A percentile compares a stretch with the other conserved stretches of the same genome.
Conservation (phyloP, 768 basidiomycete species). For the Dictyophora rubrovolvata region DNA sequence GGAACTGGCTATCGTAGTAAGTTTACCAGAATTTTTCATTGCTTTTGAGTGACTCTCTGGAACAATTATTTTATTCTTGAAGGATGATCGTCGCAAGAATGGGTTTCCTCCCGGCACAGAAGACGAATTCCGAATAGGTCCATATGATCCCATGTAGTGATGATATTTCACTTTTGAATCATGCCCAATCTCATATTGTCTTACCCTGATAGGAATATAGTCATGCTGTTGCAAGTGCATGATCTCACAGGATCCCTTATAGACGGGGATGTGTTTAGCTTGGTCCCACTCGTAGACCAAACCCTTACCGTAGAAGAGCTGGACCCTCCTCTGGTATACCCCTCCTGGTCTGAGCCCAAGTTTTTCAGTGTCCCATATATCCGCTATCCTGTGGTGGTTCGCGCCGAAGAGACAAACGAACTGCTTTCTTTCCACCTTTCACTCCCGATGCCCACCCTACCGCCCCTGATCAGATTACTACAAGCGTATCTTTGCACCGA, state of each 20-base stretch:
- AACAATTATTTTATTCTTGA: neutral
- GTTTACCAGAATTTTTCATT: slow-evolving; percentile 8
- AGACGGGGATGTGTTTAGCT: neutral
- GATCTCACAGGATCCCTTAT: slow-evolving; percentile 2
- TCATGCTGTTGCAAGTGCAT: neutral
- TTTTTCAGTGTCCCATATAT: neutral
- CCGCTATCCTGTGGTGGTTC: slow-evolving; percentile 3
- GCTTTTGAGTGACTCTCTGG: neutral
- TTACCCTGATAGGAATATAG: neutral
- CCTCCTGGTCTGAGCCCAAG: neutral
- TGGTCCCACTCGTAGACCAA: neutral
- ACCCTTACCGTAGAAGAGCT: neutral
- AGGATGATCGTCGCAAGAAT: neutral
- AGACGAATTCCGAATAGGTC: neutral
- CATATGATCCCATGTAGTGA: slow-evolving; percentile 4
- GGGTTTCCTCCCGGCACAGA: slow-evolving; percentile 4
- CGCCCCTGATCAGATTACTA: neutral
- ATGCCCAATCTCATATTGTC: neutral
- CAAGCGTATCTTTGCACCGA: neutral
- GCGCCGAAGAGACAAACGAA: neutral
- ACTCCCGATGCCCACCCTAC: slow-evolving; percentile 2
- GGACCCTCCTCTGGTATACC: neutral
- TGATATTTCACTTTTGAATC: neutral
- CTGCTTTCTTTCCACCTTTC: slow-evolving; percentile 1
- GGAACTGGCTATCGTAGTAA: slow-evolving; percentile 11